Conservation (phyloP, 306 rosid genomes). For the Gynostemma pentaphyllum region DNA sequence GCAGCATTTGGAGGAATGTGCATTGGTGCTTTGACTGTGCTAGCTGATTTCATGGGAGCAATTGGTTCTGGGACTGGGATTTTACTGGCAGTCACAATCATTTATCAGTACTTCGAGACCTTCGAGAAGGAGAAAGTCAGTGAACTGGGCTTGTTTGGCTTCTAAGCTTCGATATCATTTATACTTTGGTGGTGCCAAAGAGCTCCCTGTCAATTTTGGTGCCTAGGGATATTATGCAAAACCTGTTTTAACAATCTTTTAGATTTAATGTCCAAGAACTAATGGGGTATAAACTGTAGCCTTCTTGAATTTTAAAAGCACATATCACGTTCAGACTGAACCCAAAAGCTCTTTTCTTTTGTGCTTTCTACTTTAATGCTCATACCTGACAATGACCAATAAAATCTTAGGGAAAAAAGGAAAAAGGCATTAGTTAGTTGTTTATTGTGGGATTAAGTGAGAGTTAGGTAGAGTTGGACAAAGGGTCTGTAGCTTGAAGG, state of each 20-base stretch:
- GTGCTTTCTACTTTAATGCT: no score
- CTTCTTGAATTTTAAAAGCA: no score
- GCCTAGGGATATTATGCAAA: slow-evolving; percentile 1
- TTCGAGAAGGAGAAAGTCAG: slow-evolving; percentile 91
- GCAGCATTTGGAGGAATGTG: slow-evolving; percentile 97
- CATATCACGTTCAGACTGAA: no score
- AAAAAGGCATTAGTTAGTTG: no score
- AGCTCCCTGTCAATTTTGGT: slow-evolving; percentile 12
- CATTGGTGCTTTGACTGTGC: slow-evolving; percentile 83
- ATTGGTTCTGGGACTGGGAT: slow-evolving; percentile 95
- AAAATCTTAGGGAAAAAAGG: no score
- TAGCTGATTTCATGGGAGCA: slow-evolving; percentile 97
- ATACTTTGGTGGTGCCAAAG: slow-evolving; percentile 8
- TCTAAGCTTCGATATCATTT: slow-evolving; percentile 20
- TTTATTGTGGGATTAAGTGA: no score
- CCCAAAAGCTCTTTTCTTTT: no score
- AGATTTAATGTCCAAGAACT: background rate
- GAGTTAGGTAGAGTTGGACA: no score
- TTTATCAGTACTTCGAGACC: slow-evolving; percentile 94
- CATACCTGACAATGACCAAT: no score
- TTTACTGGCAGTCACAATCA: slow-evolving; percentile 82
- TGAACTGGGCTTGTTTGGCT: slow-evolving; percentile 92
- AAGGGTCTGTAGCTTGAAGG: no score
- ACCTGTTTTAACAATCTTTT: background rate
- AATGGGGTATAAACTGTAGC: background rate